A percentile compares a stretch with the other conserved stretches of the same genome.
Evolutionary conservation across 306 rosid genomes (phyloP).

Genomic region (Datisca glomerata): DNA sequence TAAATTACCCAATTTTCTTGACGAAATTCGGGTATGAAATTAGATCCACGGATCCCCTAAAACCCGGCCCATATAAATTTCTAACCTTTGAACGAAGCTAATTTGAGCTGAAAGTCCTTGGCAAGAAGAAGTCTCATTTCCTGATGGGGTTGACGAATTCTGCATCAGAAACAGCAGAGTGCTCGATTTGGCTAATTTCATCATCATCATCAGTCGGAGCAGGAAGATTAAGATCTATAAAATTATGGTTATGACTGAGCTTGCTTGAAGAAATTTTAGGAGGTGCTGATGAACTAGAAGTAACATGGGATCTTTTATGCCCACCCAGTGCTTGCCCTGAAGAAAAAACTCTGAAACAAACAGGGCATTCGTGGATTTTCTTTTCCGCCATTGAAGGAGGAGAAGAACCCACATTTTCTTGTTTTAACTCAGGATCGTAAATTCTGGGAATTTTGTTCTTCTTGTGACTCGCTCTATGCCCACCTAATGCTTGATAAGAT

Average conservation of each 20-base stretch:
- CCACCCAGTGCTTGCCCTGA: slow-evolving; percentile 98
- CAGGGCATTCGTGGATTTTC: slow-evolving; percentile 65
- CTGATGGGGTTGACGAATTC: slow-evolving; percentile 42
- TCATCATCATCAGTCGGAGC: slow-evolving; percentile 69
- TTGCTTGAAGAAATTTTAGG: slow-evolving; percentile 4
- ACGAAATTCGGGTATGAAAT: no score
- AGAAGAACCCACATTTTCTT: slow-evolving; percentile 17
- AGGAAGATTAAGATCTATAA: slow-evolving; percentile 90
- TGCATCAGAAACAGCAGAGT: slow-evolving; percentile 75
- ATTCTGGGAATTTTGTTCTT: slow-evolving; percentile 41
- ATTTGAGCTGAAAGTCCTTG: no score
- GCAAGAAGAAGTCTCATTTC: slow-evolving; percentile 17
- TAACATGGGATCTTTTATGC: slow-evolving; percentile 85
- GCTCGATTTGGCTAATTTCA: slow-evolving; percentile 52
- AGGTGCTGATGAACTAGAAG: slow-evolving; percentile 16
- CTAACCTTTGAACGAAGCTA: no score
- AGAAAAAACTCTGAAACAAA: slow-evolving; percentile 70
- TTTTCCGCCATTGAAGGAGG: slow-evolving; percentile 17
- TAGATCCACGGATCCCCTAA: no score
- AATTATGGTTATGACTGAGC: slow-evolving; percentile 25
- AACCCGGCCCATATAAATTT: no score
- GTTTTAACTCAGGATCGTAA: slow-evolving; percentile 10
- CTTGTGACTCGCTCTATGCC: slow-evolving; percentile 95
- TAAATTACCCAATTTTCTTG: no score
- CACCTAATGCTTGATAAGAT: slow-evolving; percentile 89